Evolutionary conservation across 805 yeast genomes (phyloP).

Genomic region (Wilhelminamyces savonicus): DNA sequence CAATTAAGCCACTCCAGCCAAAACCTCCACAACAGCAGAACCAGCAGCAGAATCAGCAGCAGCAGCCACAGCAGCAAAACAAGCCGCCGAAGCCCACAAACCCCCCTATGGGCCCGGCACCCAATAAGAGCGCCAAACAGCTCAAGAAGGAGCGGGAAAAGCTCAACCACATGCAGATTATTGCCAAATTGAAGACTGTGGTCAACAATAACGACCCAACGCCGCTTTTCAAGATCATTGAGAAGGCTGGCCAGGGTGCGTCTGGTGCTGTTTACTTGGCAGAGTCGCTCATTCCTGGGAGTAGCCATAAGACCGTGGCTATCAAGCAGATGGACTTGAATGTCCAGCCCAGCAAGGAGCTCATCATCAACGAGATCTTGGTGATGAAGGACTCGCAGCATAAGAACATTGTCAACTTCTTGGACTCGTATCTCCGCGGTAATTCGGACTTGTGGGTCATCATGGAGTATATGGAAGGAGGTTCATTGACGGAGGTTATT

Average conservation of each 20-base stretch:
- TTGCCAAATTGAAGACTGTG: slow-evolving; percentile 75
- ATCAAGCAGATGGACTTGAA: slow-evolving; percentile 93
- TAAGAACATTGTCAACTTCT: slow-evolving; percentile 87
- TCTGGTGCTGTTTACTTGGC: slow-evolving; percentile 93
- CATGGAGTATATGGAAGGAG: slow-evolving; percentile 99
- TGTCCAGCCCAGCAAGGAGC: slow-evolving; percentile 88
- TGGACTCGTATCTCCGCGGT: slow-evolving; percentile 83
- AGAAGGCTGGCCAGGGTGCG: slow-evolving; percentile 96
- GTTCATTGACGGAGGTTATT: slow-evolving; percentile 91
- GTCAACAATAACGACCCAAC: slow-evolving; percentile 85
- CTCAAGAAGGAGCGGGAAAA: slow-evolving; percentile 35
- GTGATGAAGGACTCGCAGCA: slow-evolving; percentile 97
- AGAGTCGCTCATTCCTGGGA: slow-evolving; percentile 48
- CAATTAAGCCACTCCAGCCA: slow-evolving; percentile 23
- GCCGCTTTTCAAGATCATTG: slow-evolving; percentile 67
- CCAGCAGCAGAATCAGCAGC: slow-evolving; percentile 2
- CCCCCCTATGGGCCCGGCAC: slow-evolving; percentile 7
- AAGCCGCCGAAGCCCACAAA: slow-evolving; percentile 1
- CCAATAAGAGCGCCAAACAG: slow-evolving; percentile 31
- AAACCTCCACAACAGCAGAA: slow-evolving; percentile 3
- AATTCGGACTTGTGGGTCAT: slow-evolving; percentile 85
- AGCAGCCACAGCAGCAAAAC: slow-evolving; percentile 1
- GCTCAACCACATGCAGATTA: slow-evolving; percentile 80
- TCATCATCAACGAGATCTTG: slow-evolving; percentile 89
- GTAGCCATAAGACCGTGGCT: slow-evolving; percentile 63